These are phyloP conservation scores for Westerdykella ornata DNA, from an alignment of 2,329 filamentous ascomycete species.

Conservation along the genomic window DNA sequence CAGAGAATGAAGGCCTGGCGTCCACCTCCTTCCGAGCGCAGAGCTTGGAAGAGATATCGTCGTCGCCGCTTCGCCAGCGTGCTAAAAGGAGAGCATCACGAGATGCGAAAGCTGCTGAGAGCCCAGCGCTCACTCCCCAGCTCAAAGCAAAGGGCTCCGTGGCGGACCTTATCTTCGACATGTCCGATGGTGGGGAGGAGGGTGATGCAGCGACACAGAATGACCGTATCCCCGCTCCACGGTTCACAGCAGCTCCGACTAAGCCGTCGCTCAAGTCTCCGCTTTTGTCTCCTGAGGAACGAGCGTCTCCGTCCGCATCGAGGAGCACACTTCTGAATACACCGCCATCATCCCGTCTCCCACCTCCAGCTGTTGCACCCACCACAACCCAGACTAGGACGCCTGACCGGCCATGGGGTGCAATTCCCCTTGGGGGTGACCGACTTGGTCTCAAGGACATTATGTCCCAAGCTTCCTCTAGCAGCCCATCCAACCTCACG, in stretches of 20 bases:
- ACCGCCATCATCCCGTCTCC: background rate
- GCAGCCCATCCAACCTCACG: constrained; percentile 48
- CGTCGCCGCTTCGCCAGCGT: constrained; percentile 44
- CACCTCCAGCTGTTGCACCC: constrained; percentile 9
- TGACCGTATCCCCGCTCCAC: constrained; percentile 16
- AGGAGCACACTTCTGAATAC: background rate
- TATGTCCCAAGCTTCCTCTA: constrained; percentile 56
- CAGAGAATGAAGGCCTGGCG: constrained; percentile 59
- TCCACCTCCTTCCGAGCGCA: constrained; percentile 57
- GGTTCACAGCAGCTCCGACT: constrained; percentile 10
- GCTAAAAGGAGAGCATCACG: constrained; percentile 37
- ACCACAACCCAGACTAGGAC: constrained; percentile 20
- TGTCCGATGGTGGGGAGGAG: constrained; percentile 68
- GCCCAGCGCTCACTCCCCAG: constrained; percentile 58
- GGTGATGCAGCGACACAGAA: constrained; percentile 6
- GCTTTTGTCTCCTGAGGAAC: constrained; percentile 17
- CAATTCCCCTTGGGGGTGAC: constrained; percentile 48
- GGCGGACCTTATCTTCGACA: constrained; percentile 81
- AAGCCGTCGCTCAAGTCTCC: background rate
- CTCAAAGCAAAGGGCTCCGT: constrained; percentile 62
- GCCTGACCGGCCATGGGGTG: constrained; percentile 47
- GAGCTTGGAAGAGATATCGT: constrained; percentile 57
- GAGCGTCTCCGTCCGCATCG: constrained; percentile 9
- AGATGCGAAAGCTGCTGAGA: constrained; percentile 46
- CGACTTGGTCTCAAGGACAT: constrained; percentile 73